Evolutionary conservation across 441 rosid genomes (phyloP), one percentile per base, ranked within the genome.

Genomic region (Bocquillonia castaneifolia): DNA sequence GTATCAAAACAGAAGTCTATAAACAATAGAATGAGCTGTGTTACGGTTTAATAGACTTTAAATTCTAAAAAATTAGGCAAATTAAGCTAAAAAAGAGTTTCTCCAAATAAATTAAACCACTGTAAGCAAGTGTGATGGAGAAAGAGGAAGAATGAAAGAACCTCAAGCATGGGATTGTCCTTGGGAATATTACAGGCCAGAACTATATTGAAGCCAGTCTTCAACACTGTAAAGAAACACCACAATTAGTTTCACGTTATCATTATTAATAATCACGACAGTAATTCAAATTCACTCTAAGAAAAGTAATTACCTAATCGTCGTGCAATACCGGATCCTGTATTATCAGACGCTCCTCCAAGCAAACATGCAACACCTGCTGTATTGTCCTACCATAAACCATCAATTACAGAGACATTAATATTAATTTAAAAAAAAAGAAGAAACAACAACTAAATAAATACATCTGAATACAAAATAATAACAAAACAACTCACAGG

Each of bases 101-200:
- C 66, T 26, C 53, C 15, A 6, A 36, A 42, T 58, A 59, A 59
- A n/a, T 25, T 25, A 31, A n/a, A n/a, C 40, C 4, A 36, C 5
- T 36, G 9, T 36, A 36, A 36, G 40, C 4, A 28, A 3, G 22
- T 20, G 39, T 15, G 40, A 31, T 25, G 22, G 32, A 31, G 25
- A 13, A 36, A 26, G 37, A 10, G 56, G 39, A 32, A 29, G 66
- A 60, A 44, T 40, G 59, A 28, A 8, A 15, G 28, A 66, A 91
- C 96, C 98, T 89, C 96, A 26, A 89, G 86, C 89, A 82, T 74
- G 15, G 94, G 95, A 70, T 73, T 85, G 74, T 91, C 85, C 80
- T 89, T 91, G 15, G 97, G 96, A 40, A 91, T 85, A 76, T 91
- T 93, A 77, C 92, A 88, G 70, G 96, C 93, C 12, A 93, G 58